Evolutionary conservation across 140 eudicot genomes (phyloP).

Genomic region (Anethum foeniculum): DNA sequence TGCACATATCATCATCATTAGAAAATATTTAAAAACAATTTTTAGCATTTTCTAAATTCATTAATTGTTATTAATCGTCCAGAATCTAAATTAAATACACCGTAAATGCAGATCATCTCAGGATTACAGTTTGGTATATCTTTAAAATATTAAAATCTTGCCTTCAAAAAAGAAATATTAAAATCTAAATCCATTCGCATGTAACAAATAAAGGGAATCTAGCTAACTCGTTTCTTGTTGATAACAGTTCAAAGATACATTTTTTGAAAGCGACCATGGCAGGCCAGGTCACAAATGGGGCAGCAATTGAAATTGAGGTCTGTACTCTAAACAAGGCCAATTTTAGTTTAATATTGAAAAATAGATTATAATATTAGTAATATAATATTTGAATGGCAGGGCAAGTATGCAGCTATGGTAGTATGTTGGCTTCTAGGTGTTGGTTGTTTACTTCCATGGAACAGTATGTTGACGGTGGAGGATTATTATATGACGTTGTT

Average conservation of each 20-base stretch:
- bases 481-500: neutral
- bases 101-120: no score
- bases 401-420: conserved; percentile 1
- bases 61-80: no score
- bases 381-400: neutral
- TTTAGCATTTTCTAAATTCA: no score
- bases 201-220: no score
- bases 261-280: neutral
- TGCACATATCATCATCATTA: no score
- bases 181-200: no score
- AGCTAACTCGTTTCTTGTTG: neutral
- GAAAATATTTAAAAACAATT: no score
- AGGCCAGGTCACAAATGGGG: neutral
- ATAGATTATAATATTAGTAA: neutral
- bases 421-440: conserved; percentile 12
- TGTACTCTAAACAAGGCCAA: neutral
- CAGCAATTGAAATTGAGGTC: neutral
- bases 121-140: no score
- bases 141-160: no score
- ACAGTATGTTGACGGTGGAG: conserved; percentile 6
- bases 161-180: no score
- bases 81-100: no score
- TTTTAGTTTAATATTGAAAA: neutral
- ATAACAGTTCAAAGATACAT: neutral
- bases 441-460: conserved; percentile 3